Percentiles rank a stretch among this genome's conserved stretches.
Conservation (phyloP, 139 green algal species). For the Haematococcus lacustris region DNA sequence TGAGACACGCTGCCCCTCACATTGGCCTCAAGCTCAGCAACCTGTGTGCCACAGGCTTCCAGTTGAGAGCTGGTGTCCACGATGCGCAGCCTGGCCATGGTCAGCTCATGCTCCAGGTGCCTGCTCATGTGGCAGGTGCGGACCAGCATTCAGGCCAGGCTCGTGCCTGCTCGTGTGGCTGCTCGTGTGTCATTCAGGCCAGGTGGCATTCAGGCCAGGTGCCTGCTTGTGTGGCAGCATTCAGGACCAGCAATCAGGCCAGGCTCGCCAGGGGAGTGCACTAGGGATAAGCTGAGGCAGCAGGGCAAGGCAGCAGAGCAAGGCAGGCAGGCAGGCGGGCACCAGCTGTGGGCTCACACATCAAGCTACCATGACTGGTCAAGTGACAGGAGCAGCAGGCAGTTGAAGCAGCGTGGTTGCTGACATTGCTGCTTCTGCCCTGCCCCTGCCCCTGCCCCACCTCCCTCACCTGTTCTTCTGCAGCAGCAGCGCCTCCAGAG, state of each 20-base stretch:
- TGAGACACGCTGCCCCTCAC: slow-evolving; percentile 3
- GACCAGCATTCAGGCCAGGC: background rate
- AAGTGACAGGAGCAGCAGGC: background rate
- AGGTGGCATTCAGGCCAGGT: background rate
- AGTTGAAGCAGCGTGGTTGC: background rate
- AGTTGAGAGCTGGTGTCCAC: slow-evolving; percentile 29
- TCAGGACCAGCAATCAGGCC: background rate
- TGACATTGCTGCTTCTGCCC: background rate
- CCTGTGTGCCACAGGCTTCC: slow-evolving; percentile 9
- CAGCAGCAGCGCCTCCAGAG: slow-evolving; percentile 60
- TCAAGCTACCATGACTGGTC: background rate
- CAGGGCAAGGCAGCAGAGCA: too few species aligned
- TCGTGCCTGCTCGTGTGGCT: background rate
- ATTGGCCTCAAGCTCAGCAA: slow-evolving; percentile 36
- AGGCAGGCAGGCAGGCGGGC: background rate
- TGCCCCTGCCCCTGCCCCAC: background rate
- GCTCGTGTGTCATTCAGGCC: background rate
- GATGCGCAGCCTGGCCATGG: slow-evolving; percentile 48
- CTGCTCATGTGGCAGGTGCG: slow-evolving; percentile 11
- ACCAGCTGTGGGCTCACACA: background rate
- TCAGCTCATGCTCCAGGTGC: slow-evolving; percentile 87
- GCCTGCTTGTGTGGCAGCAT: background rate
- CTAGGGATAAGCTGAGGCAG: too few species aligned
- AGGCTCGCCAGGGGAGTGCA: too few species aligned
- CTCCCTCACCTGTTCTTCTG: background rate